phyloP scores from a whole-genome alignment of 1,284 basidiomycete genomes.

The Naganishia sp. region DNA sequence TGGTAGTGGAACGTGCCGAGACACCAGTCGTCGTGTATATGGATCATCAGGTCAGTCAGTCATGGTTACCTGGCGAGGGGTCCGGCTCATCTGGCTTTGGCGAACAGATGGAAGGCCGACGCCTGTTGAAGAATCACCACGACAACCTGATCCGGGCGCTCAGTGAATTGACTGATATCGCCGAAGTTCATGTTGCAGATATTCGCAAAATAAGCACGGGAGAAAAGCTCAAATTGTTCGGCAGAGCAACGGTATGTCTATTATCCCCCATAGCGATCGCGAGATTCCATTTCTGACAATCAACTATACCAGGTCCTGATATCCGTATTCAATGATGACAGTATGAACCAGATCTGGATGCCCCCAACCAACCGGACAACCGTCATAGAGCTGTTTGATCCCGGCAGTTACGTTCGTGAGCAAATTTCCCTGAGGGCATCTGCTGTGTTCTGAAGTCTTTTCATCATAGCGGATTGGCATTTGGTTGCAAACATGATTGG shows the following conservation, averaged over 20 bases:
- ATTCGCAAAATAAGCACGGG: conserved; percentile 40
- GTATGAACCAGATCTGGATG: conserved; percentile 46
- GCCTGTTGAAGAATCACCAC: conserved; percentile 38
- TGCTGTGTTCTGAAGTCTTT: background rate
- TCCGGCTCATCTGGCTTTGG: background rate
- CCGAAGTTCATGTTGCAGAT: conserved; percentile 48
- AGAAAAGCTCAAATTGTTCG: conserved; percentile 43
- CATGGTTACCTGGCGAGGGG: background rate
- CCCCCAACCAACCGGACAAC: conserved; percentile 35
- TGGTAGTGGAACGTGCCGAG: conserved; percentile 27
- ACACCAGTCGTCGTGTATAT: conserved; percentile 49
- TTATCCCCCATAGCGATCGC: background rate
- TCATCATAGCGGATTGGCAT: conserved; percentile 40
- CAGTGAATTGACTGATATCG: conserved; percentile 41
- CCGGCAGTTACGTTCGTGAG: conserved; percentile 41
- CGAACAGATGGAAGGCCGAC: conserved; percentile 38
- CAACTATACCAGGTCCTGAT: conserved; percentile 40
- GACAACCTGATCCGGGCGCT: conserved; percentile 42
- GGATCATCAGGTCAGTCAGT: conserved; percentile 39
- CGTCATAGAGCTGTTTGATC: conserved; percentile 43
- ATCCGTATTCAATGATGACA: conserved; percentile 42
- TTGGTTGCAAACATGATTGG: conserved; percentile 41
- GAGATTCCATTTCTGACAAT: background rate
- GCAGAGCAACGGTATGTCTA: conserved; percentile 39
- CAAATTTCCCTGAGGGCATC: background rate